Percentiles rank a stretch among this genome's conserved stretches.
These are phyloP conservation scores for Lolium perenne DNA, from an alignment of 176 grass and related monocot species.

Conservation along the genomic window DNA sequence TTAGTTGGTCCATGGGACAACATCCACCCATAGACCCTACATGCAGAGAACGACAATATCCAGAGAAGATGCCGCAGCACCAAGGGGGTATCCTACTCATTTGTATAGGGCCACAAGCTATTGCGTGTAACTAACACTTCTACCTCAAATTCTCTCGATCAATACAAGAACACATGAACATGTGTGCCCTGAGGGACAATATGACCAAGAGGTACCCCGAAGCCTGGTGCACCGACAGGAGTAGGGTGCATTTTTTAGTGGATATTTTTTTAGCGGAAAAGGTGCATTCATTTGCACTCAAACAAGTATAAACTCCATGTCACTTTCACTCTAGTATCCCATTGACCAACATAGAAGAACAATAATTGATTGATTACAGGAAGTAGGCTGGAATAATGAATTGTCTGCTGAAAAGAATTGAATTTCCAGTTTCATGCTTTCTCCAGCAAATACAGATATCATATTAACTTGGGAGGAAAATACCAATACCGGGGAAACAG, in stretches of 20 bases:
- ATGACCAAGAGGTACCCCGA: background rate
- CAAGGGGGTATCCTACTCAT: background rate
- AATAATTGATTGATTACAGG: background rate
- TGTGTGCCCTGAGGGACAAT: background rate
- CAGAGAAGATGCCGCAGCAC: background rate
- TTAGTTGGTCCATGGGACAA: background rate
- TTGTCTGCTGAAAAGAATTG: background rate
- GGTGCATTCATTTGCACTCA: background rate
- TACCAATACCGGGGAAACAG: background rate
- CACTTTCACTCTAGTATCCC: background rate
- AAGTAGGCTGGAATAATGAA: background rate
- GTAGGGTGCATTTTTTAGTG: background rate
- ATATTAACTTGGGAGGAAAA: background rate
- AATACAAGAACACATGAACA: conserved; percentile 1
- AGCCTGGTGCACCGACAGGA: background rate
- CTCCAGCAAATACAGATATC: background rate
- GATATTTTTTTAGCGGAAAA: no score
- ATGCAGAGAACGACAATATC: background rate
- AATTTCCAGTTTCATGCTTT: conserved; percentile 3
- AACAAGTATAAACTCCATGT: background rate
- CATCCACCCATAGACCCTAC: background rate
- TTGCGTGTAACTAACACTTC: background rate
- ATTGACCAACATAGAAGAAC: background rate
- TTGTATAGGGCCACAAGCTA: background rate
- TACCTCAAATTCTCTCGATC: background rate